Percentiles rank a stretch among this genome's conserved stretches.
These are phyloP conservation scores for Phyllosticta paracitricarpa DNA, from an alignment of 2,329 filamentous ascomycete genomes.

Conservation along the genomic window DNA sequence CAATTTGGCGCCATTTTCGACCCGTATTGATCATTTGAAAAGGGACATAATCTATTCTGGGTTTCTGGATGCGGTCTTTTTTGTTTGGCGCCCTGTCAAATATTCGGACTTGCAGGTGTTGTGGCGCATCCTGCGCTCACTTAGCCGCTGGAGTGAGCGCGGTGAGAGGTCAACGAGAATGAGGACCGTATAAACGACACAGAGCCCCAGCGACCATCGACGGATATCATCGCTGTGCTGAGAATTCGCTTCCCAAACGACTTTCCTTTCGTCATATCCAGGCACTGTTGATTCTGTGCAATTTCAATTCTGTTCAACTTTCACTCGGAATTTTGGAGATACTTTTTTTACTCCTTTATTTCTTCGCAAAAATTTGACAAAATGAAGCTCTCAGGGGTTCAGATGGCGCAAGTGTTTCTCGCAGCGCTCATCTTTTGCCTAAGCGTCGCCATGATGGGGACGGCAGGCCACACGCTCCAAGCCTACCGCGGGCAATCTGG, in stretches of 20 bases:
- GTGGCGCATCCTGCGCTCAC: background rate
- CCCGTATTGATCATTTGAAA: background rate
- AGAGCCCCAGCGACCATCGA: background rate
- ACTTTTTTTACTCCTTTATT: background rate
- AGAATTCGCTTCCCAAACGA: background rate
- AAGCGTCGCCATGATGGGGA: slow-evolving; percentile 31
- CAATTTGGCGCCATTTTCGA: background rate
- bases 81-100: background rate
- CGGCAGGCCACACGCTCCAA: slow-evolving; percentile 32
- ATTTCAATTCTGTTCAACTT: background rate
- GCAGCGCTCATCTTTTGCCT: slow-evolving; percentile 28
- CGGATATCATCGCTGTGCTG: background rate
- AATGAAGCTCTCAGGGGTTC: slow-evolving; percentile 28
- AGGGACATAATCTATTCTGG: background rate
- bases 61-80: background rate
- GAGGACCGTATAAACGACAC: background rate
- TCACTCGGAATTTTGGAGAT: background rate
- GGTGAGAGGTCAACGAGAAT: background rate
- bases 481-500: slow-evolving; percentile 33
- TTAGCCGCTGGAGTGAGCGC: background rate
- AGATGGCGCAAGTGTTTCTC: slow-evolving; percentile 24
- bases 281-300: background rate
- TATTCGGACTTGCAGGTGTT: background rate
- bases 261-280: background rate
- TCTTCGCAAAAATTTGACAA: slow-evolving; percentile 13